Evolutionary conservation across 441 rosid genomes (phyloP).

Genomic region (Breynia disticha): DNA sequence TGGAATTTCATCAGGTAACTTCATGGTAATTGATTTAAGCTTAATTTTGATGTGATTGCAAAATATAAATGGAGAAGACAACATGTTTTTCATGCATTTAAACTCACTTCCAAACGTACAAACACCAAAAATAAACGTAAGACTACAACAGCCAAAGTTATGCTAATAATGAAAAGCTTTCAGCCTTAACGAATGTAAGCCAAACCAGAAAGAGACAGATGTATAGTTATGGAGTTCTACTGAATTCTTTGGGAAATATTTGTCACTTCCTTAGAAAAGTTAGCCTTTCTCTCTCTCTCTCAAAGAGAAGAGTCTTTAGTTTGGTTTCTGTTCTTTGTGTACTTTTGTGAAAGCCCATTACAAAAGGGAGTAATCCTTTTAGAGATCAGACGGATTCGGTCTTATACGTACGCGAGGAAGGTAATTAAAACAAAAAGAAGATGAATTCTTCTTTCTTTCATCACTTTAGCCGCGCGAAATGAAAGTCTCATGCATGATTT

Average conservation of each 20-base stretch:
- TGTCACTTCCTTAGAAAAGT: constrained; percentile 21
- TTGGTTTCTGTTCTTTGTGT: constrained; percentile 10
- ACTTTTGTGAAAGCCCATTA: constrained; percentile 7
- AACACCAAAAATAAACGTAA: constrained; percentile 3
- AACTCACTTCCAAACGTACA: constrained; percentile 8
- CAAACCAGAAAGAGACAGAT: constrained; percentile 25
- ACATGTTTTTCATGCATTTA: not conserved
- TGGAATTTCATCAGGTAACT: too few species aligned
- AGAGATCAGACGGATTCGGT: not conserved
- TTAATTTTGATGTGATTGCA: not conserved
- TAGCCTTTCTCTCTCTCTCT: constrained; percentile 6
- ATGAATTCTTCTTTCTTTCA: too few species aligned
- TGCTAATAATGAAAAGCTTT: constrained; percentile 1
- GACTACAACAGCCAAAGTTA: constrained; percentile 5
- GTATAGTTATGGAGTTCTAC: constrained; percentile 15
- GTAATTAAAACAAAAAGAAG: not conserved
- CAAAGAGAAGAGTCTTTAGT: constrained; percentile 9
- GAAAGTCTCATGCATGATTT: too few species aligned
- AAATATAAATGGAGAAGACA: not conserved
- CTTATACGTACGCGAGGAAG: not conserved
- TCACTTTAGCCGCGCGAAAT: too few species aligned
- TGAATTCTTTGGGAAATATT: constrained; percentile 17
- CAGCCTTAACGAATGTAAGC: constrained; percentile 20
- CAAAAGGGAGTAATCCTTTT: not conserved
- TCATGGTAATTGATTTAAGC: too few species aligned